Percentiles rank a stretch among this genome's conserved stretches.
Evolutionary conservation across 768 basidiomycete species (phyloP).

Genomic region (Lactifluus pinguis): DNA sequence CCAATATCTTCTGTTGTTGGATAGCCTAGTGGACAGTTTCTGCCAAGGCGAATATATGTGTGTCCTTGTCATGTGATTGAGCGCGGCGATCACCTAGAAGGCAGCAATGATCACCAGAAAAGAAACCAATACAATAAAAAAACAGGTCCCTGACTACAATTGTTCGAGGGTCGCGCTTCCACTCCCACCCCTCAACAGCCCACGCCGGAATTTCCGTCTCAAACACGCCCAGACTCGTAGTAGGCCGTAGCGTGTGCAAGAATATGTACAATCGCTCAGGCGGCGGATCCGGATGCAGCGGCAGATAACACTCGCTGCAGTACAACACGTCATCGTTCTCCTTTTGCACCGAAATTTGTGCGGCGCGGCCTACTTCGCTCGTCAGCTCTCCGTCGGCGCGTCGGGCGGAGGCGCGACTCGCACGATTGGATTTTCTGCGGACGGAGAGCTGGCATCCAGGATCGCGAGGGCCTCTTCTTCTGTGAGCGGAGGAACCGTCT

Average conservation of each 20-base stretch:
- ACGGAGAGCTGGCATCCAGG: constrained; percentile 15
- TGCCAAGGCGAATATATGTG: too few relatives aligned
- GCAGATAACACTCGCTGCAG: constrained; percentile 88
- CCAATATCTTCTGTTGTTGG: too few relatives aligned
- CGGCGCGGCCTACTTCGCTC: constrained; percentile 15
- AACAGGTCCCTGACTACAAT: too few relatives aligned
- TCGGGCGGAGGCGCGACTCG: constrained; percentile 21
- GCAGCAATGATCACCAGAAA: too few relatives aligned
- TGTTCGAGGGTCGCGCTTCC: constrained; percentile 26
- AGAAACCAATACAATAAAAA: too few relatives aligned
- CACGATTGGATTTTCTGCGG: constrained; percentile 6
- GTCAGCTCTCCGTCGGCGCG: constrained; percentile 26
- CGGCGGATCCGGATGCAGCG: constrained; percentile 86
- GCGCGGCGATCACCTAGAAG: too few relatives aligned
- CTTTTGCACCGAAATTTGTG: constrained; percentile 26
- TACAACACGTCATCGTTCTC: constrained; percentile 37
- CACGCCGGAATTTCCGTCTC: constrained; percentile 86
- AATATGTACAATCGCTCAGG: constrained; percentile 93
- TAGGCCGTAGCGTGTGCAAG: constrained; percentile 84
- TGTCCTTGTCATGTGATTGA: too few relatives aligned
- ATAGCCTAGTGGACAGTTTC: too few relatives aligned
- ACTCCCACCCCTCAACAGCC: constrained; percentile 67
- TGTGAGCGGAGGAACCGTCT: constrained; percentile 31
- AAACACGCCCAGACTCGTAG: constrained; percentile 71
- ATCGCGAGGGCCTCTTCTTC: constrained; percentile 40